A percentile compares a stretch with the other conserved stretches of the same genome.
phyloP scores from a whole-genome alignment of 2,329 filamentous ascomycete genomes.

The Fusarium tuaranense region DNA sequence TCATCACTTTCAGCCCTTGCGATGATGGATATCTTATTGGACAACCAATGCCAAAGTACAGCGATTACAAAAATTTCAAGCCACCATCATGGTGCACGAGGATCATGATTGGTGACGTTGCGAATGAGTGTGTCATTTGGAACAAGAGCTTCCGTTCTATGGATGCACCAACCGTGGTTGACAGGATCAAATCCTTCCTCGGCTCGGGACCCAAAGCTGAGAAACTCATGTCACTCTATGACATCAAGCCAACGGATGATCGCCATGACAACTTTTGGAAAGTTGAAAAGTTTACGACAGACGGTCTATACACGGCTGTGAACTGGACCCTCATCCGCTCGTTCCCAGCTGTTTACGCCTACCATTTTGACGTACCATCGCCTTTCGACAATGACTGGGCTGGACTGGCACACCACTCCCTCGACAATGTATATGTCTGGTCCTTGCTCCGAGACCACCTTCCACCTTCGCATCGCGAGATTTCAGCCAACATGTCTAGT shows the following conservation, averaged over 20 bases:
- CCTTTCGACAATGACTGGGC: slow-evolving; percentile 38
- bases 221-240: slow-evolving; percentile 8
- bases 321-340: slow-evolving; percentile 16
- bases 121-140: slow-evolving; percentile 40
- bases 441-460: slow-evolving; percentile 14
- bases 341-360: slow-evolving; percentile 19
- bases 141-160: slow-evolving; percentile 30
- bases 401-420: slow-evolving; percentile 34
- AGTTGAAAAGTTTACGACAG: slow-evolving; percentile 26
- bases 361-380: slow-evolving; percentile 39
- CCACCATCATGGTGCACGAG: slow-evolving; percentile 15
- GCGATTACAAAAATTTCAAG: slow-evolving; percentile 5
- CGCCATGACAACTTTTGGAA: slow-evolving; percentile 20
- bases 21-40: slow-evolving; percentile 11
- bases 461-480: slow-evolving; percentile 1
- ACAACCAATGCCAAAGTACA: neutral
- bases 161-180: slow-evolving; percentile 1
- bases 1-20: slow-evolving; percentile 10
- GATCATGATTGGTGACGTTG: slow-evolving; percentile 35
- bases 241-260: neutral
- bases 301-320: slow-evolving; percentile 28
- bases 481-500: neutral
- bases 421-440: slow-evolving; percentile 38
- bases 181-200: slow-evolving; percentile 8
- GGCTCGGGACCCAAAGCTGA: neutral